phyloP scores from a whole-genome alignment of 306 rosid genomes.

The Cucumis hystrix region DNA sequence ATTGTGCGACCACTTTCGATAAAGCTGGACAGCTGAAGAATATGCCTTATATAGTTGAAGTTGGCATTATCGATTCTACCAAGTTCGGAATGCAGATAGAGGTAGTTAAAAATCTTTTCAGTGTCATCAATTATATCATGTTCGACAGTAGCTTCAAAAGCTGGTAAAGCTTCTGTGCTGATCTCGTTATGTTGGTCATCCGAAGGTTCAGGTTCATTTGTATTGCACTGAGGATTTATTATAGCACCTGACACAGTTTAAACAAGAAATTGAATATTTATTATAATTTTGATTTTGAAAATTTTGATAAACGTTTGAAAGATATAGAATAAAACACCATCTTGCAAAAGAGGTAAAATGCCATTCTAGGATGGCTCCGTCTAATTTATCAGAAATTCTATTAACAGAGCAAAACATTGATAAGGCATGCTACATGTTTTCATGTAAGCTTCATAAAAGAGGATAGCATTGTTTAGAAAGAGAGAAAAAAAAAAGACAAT shows the following conservation, averaged over 20 bases:
- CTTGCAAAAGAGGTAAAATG: not conserved
- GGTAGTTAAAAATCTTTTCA: constrained; percentile 5
- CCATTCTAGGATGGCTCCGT: not conserved
- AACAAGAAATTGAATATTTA: not conserved
- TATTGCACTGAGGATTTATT: not conserved
- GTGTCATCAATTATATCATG: constrained; percentile 12
- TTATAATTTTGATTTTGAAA: not conserved
- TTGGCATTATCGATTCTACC: constrained; percentile 18
- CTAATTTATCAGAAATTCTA: not conserved
- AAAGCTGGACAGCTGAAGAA: constrained; percentile 57
- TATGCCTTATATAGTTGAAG: constrained; percentile 41
- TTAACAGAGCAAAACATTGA: not conserved
- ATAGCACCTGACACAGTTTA: constrained; percentile 17
- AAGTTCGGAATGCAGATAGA: constrained; percentile 5
- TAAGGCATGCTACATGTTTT: not conserved
- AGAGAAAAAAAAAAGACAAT: not conserved
- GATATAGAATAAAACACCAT: not conserved
- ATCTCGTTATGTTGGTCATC: not conserved
- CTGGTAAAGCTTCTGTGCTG: not conserved
- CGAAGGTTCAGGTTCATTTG: not conserved
- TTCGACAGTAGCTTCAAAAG: not conserved
- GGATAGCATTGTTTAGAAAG: not conserved
- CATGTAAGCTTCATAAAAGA: not conserved
- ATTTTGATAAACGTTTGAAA: not conserved
- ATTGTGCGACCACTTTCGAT: constrained; percentile 29